Evolutionary conservation across 1,139 yeast species (phyloP), one percentile per base, ranked within the genome.

Genomic region (Eremothecium coryli): DNA sequence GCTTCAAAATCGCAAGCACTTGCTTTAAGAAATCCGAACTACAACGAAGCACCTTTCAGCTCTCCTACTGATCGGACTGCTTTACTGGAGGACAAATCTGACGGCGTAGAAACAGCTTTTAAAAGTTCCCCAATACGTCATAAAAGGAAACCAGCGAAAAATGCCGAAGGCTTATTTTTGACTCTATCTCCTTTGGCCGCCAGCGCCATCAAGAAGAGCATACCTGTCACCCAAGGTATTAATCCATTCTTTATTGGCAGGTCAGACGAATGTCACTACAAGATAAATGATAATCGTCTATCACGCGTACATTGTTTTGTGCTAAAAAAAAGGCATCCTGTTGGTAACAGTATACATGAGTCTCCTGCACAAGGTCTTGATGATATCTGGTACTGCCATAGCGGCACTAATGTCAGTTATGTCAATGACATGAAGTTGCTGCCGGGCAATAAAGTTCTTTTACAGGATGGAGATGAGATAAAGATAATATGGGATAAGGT

Each of bases 241-340:
- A 73, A 70, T 32, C 76, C 79, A 3, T 78, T 71, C 50, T 64
- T 75, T 29, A 68, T 81, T 35, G 93, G 93, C 0, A 58, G 93
- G 30, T 67, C 71, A 9, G 76, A 71, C 32, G 66, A 71, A 2
- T 74, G 82, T 40, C 75, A 78, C 46, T 65, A 68, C 15, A 64
- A 61, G 31, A 70, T 85, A 11, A 64, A 70, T 26, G 95, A 86
- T 48, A 80, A 71, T 45, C 63, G 95, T 33, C 70, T 88, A 48
- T 86, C 96, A 2, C 82, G 85, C 43, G 67, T 79, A 3, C 97
- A 90, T 54, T 86, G 96, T 53, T 64, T 77, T 25, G 62, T 90
- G 11, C 53, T 67, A 36, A 73, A 77, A 47, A 68, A 71, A 40
- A 62, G 81, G 36, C 82, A 76, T 48, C 76, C 78, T 0, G 68